A percentile compares a stretch with the other conserved stretches of the same genome.
Conservation (phyloP, 2,329 filamentous ascomycete species). For the Verticillium klebahnii region DNA sequence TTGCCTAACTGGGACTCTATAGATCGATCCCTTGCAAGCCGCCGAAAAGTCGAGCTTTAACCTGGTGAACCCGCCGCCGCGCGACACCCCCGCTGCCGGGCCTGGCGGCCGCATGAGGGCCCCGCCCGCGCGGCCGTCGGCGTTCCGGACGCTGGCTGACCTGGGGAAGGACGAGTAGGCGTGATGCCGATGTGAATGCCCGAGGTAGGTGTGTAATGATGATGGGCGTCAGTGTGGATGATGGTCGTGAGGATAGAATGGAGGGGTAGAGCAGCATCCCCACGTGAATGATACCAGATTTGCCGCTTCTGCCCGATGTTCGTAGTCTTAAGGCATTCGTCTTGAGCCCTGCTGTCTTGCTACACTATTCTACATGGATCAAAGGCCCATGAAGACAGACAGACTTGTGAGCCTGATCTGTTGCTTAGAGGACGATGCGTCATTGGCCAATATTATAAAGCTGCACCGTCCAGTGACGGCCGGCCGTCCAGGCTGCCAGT, state of each 20-base stretch:
- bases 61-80: slow-evolving; percentile 33
- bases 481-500: too few relatives aligned
- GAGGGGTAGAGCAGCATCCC: neutral
- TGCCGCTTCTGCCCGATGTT: neutral
- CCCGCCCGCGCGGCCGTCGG: slow-evolving; percentile 25
- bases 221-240: neutral
- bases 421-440: too few relatives aligned
- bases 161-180: slow-evolving; percentile 27
- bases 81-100: slow-evolving; percentile 10
- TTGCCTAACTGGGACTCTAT: slow-evolving; percentile 5
- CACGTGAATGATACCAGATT: neutral
- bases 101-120: slow-evolving; percentile 4
- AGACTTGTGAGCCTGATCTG: too few relatives aligned
- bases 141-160: slow-evolving; percentile 51
- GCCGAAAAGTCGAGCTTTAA: slow-evolving; percentile 59
- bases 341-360: too few relatives aligned
- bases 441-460: too few relatives aligned
- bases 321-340: too few relatives aligned
- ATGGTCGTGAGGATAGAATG: neutral
- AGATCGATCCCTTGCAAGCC: slow-evolving; percentile 59
- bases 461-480: too few relatives aligned
- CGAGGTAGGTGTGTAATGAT: too few relatives aligned
- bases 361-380: too few relatives aligned
- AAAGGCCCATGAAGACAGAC: too few relatives aligned
- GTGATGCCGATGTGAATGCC: too few relatives aligned